Percentiles rank a stretch among this genome's conserved stretches.
phyloP scores from a whole-genome alignment of 208 protist species.

The Crithidia thermophila region DNA sequence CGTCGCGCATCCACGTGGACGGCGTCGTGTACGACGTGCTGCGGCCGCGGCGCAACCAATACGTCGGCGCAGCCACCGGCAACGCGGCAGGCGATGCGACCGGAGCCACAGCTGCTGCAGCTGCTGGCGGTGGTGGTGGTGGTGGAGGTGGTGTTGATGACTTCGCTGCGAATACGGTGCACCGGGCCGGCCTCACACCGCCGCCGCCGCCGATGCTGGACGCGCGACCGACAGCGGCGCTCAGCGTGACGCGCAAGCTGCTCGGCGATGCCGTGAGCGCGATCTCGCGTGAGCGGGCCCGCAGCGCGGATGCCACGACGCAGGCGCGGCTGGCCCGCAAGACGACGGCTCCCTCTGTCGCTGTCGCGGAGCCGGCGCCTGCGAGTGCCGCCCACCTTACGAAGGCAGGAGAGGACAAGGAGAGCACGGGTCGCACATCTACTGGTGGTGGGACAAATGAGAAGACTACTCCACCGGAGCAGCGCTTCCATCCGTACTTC shows the following conservation, averaged over 20 bases:
- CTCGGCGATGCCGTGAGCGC: conserved; percentile 27
- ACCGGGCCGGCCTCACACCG: conserved; percentile 6
- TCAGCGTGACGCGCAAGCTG: conserved; percentile 23
- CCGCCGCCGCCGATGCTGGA: conserved; percentile 14
- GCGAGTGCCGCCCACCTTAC: neutral
- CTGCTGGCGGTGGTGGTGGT: neutral
- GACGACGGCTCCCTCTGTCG: neutral
- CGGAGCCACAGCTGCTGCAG: neutral
- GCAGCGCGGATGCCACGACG: conserved; percentile 3
- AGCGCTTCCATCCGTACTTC: conserved; percentile 26
- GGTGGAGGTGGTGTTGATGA: neutral
- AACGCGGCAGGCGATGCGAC: neutral
- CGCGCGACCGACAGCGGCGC: conserved; percentile 9
- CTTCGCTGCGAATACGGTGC: conserved; percentile 3
- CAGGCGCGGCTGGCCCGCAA: neutral
- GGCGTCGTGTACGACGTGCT: conserved; percentile 19
- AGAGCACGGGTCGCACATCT: too few relatives aligned
- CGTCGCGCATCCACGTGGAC: conserved; percentile 13
- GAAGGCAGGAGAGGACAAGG: too few relatives aligned
- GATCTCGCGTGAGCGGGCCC: conserved; percentile 22
- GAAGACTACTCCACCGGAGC: neutral
- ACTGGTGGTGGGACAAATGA: neutral
- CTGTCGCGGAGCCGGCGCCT: neutral
- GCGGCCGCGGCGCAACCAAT: conserved; percentile 1
- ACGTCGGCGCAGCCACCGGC: neutral